Base-by-base conservation (phyloP, 2,329 filamentous ascomycete genomes). In the Diaporthe destruens region DNA sequence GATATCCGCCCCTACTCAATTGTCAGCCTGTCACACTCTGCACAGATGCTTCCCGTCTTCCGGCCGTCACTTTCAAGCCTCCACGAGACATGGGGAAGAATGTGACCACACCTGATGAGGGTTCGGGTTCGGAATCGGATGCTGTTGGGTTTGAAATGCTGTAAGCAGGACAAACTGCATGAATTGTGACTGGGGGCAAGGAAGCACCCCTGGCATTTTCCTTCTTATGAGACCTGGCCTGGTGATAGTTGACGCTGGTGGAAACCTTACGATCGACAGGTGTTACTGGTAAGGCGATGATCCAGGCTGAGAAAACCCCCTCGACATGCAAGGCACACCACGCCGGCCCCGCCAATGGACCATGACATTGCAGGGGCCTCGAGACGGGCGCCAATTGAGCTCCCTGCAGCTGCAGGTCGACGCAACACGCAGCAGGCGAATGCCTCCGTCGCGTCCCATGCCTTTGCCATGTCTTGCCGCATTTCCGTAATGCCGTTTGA, bases 71-170 rank as follows among this genome's bases (percentile, higher is more conserved):
- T 5, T 29, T 29, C 29, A 29, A 29, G 29, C 39, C 16, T 39
- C 56, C 36, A n/a, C 56, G 6, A 12, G 55, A 3, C 20, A 8
- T 11, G 8, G 11, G n/a, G 2, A 12, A 16, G 4, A 2, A 29
- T 44, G 14, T 47, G 36, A 61, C 7, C 57, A 32, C 42, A 2
- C 16, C 18, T n/a, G 18, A 23, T 11, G 39, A 18, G 59, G 59
- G 59, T 65, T 65, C 59, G 59, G 44, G 59, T 65, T 65, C 59
- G 44, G 59, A 51, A 65, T 51, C 44, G 44, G 42, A 51, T 11
- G 5, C 18, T n/a, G 9, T 25, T 16, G 61, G 36, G 44, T 65
- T 44, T 51, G 20, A 44, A 51, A 51, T 51, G 3, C 29, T 65
- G 61, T 32, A 18, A 65, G 44, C n/a, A 51, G 29, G 44, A 49